These are phyloP conservation scores for Blastocystis sp. DNA, from an alignment of 352 stramenopile species.

Conservation along the genomic window DNA sequence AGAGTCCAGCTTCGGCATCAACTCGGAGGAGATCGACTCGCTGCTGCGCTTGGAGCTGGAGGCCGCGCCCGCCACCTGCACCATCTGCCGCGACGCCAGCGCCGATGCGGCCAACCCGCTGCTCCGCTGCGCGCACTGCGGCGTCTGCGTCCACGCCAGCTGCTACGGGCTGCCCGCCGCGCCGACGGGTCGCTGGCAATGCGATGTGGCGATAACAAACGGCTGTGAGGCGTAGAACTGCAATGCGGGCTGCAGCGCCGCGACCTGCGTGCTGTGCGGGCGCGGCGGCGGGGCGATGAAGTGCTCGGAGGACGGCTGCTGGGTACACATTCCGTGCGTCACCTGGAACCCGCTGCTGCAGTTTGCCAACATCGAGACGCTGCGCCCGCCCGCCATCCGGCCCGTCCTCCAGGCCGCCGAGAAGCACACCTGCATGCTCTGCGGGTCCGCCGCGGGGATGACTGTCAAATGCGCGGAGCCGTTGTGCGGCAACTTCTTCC, in stretches of 20 bases:
- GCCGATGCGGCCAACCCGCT: conserved; percentile 81
- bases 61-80: conserved; percentile 72
- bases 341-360: conserved; percentile 41
- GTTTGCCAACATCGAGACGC: conserved; percentile 36
- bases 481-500: conserved; percentile 16
- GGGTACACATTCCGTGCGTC: conserved; percentile 56
- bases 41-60: conserved; percentile 47
- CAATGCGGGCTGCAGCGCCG: background rate
- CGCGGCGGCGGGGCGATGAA: conserved; percentile 26
- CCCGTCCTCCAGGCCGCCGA: background rate
- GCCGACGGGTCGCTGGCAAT: conserved; percentile 79
- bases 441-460: background rate
- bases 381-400: conserved; percentile 20
- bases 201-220: conserved; percentile 73
- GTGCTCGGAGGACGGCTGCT: conserved; percentile 21
- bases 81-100: conserved; percentile 78
- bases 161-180: conserved; percentile 79
- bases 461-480: conserved; percentile 7
- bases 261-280: conserved; percentile 17
- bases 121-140: conserved; percentile 81
- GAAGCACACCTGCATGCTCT: background rate
- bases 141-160: conserved; percentile 80
- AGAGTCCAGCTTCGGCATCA: background rate
- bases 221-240: conserved; percentile 10
- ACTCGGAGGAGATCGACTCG: background rate